Evolutionary conservation across 495 filamentous ascomycete genomes (phyloP).

Genomic region (Letharia lupina): DNA sequence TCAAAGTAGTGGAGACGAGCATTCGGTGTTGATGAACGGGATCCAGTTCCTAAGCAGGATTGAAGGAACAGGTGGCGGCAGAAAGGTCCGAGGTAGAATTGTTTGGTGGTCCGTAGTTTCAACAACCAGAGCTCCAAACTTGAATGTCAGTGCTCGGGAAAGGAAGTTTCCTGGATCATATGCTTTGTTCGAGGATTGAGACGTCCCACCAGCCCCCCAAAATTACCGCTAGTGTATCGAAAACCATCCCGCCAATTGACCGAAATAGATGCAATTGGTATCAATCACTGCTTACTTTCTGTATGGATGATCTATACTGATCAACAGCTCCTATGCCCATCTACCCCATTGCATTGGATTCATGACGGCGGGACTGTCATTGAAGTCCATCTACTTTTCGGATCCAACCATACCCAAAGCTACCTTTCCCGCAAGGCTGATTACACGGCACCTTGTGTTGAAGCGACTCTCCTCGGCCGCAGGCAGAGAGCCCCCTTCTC

Average conservation of each 20-base stretch:
- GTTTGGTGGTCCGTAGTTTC: not conserved
- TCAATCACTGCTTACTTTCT: not conserved
- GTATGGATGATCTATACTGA: slow-evolving; percentile 2
- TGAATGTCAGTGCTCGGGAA: not conserved
- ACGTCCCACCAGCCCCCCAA: slow-evolving; percentile 8
- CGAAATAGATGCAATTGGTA: slow-evolving; percentile 1
- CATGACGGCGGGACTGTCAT: slow-evolving; percentile 17
- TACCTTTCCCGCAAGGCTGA: not conserved
- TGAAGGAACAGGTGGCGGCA: not conserved
- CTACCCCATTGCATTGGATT: not conserved
- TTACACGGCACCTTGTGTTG: not conserved
- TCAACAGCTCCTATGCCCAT: not conserved
- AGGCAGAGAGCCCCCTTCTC: slow-evolving; percentile 1
- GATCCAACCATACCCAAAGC: not conserved
- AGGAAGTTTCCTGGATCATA: not conserved
- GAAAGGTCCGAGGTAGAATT: not conserved
- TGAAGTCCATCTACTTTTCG: slow-evolving; percentile 6
- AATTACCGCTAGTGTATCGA: slow-evolving; percentile 9
- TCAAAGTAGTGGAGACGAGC: not conserved
- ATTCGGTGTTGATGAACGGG: not conserved
- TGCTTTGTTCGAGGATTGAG: slow-evolving; percentile 13
- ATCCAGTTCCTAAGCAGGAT: not conserved
- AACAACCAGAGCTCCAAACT: not conserved
- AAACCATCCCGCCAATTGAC: slow-evolving; percentile 7
- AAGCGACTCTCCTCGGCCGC: not conserved